These are phyloP conservation scores for Lentinula sp. DNA, from an alignment of 768 basidiomycete species.

Conservation along the genomic window DNA sequence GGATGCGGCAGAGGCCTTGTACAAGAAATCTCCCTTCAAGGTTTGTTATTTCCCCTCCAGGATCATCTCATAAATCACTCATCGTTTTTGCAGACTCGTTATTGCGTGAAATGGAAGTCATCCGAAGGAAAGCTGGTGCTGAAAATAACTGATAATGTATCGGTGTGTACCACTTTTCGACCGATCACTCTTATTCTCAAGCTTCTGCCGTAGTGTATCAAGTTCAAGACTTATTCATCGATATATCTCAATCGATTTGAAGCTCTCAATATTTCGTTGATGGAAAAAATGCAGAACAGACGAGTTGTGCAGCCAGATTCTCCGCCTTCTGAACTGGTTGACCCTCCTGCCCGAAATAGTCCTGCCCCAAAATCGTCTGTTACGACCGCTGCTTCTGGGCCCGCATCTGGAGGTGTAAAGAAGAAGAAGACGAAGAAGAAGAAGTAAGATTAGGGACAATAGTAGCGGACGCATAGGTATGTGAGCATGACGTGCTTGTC, in stretches of 20 bases:
- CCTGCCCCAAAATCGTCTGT: slow-evolving; percentile 9
- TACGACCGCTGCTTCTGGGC: slow-evolving; percentile 12
- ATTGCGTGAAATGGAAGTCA: slow-evolving; percentile 87
- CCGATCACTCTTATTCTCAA: neutral
- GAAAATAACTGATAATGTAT: slow-evolving; percentile 88
- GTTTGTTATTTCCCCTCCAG: slow-evolving; percentile 35
- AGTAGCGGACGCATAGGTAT: neutral
- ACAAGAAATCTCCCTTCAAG: slow-evolving; percentile 69
- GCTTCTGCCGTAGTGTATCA: slow-evolving; percentile 64
- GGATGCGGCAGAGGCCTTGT: slow-evolving; percentile 84
- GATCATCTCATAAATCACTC: neutral
- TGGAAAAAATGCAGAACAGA: slow-evolving; percentile 81
- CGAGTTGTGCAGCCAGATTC: slow-evolving; percentile 23
- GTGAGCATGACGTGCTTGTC: neutral
- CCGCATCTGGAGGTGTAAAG: slow-evolving; percentile 53
- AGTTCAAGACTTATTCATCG: slow-evolving; percentile 93
- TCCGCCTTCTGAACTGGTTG: slow-evolving; percentile 12
- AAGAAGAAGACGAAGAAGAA: slow-evolving; percentile 86
- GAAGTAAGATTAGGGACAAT: neutral
- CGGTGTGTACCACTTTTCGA: slow-evolving; percentile 44
- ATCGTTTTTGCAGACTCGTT: slow-evolving; percentile 58
- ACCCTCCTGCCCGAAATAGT: slow-evolving; percentile 13
- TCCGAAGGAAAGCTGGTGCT: slow-evolving; percentile 84
- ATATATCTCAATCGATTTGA: slow-evolving; percentile 97
- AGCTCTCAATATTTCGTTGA: slow-evolving; percentile 78